Percentiles rank a stretch among this genome's conserved stretches.
Conservation (phyloP, 768 basidiomycete species). For the Lyophyllum atratum region DNA sequence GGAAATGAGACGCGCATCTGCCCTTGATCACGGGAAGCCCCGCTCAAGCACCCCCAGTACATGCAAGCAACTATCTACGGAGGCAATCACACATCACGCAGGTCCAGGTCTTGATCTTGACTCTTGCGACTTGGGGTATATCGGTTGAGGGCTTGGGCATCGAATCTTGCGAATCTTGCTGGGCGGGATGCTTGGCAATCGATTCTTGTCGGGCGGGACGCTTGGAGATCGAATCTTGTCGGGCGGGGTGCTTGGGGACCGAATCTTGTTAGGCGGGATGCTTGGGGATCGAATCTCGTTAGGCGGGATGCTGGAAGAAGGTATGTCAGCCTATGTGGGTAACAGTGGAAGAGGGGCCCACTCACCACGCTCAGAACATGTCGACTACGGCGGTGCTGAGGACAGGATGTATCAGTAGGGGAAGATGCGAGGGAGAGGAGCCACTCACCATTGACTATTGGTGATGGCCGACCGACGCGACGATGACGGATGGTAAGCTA, state of each 20-base stretch:
- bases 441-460: not conserved
- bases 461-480: not conserved
- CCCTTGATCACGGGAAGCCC: conserved; percentile 4
- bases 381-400: too few relatives aligned
- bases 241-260: not conserved
- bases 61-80: not conserved
- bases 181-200: too few relatives aligned
- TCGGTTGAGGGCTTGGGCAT: too few relatives aligned
- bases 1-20: not conserved
- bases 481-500: not conserved
- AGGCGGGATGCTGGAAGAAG: not conserved
- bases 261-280: not conserved
- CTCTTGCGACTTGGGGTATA: not conserved
- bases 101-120: not conserved
- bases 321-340: not conserved
- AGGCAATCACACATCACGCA: conserved; percentile 1
- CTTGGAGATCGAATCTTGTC: not conserved
- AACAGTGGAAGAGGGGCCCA: not conserved
- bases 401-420: too few relatives aligned
- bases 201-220: too few relatives aligned
- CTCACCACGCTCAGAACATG: not conserved
- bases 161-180: too few relatives aligned
- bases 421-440: too few relatives aligned
- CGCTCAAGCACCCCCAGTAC: not conserved
- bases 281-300: not conserved